Percentiles rank a stretch among this genome's conserved stretches.
phyloP scores from a whole-genome alignment of 108 stramenopile species.

The Skeletonema menzelii region DNA sequence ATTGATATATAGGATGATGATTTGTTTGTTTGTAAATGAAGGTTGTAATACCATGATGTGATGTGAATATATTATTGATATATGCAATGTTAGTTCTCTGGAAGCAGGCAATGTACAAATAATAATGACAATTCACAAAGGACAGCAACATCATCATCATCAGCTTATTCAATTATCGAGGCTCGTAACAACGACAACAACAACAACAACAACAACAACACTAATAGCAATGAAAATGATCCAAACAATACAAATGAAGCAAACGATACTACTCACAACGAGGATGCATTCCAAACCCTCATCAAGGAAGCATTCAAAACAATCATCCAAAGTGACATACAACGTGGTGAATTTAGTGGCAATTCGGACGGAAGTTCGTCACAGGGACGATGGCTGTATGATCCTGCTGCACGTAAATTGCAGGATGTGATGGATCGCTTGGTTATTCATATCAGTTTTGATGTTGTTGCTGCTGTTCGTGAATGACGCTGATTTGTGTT shows the following conservation, averaged over 20 bases:
- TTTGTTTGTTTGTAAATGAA: not conserved
- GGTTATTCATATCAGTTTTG: slow-evolving; percentile 15
- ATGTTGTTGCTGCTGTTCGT: not conserved
- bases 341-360: slow-evolving; percentile 13
- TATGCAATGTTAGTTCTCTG: not conserved
- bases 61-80: not conserved
- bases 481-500: not conserved
- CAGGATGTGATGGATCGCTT: slow-evolving; percentile 26
- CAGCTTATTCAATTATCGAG: not conserved
- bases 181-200: not conserved
- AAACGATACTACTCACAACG: not conserved
- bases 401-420: slow-evolving; percentile 6
- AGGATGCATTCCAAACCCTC: not conserved
- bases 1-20: not conserved
- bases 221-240: not conserved
- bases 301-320: slow-evolving; percentile 1
- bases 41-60: not conserved
- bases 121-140: not conserved
- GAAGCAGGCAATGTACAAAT: not conserved
- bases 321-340: slow-evolving; percentile 8
- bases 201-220: not conserved
- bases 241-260: not conserved
- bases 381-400: slow-evolving; percentile 16
- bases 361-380: slow-evolving; percentile 20
- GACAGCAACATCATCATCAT: not conserved